Base-by-base conservation (phyloP, 2,329 filamentous ascomycete species). In the Fusarium mangiferae region DNA sequence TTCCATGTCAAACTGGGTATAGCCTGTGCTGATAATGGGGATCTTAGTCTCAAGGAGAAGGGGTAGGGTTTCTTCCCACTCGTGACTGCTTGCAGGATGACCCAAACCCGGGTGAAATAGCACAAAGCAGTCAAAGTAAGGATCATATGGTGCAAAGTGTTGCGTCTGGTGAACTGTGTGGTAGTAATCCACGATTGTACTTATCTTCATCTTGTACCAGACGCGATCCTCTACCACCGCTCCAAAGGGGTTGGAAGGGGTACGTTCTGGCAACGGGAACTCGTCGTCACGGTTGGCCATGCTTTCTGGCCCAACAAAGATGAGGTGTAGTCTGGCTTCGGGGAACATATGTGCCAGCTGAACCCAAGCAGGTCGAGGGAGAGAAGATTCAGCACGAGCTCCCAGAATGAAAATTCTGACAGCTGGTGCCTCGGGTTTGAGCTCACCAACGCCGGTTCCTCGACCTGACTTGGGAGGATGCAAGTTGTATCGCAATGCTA, bases 91-190 rank as follows among this genome's bases (percentile, higher is more conserved):
- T 20, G 95, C 94, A 2, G 97, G 95, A 82, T 99, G 96, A 18
- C 96, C 97, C 24, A 99, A 89, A 14, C 97, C 97, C 1, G 97
- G 97, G 80, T 99, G 97, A 87, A 98, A 99, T 58, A 98, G 89
- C 79, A 99, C 91, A 80, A 99, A 98, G 83, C 94, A 96, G 86
- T 99, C 96, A 82, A 99, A 98, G 85, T 99, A 99, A 2, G 96
- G 96, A 81, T 99, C 96, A 81, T 97, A 98, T 0, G 97, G 96
- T 66, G 93, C 91, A 85, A 98, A 99, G 80, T 95, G 90, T 54
- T 94, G 93, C 0, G 96, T 93, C 81, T 95, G 91, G 85, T 99
- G 96, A 77, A 99, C 90, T 6, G 94, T 98, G 83, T 99, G 96
- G 85, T 97, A 99, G 85, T 99, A 98, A 78, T 99, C 96, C 58